phyloP scores from a whole-genome alignment of 768 basidiomycete species.

The Russula foetens region DNA sequence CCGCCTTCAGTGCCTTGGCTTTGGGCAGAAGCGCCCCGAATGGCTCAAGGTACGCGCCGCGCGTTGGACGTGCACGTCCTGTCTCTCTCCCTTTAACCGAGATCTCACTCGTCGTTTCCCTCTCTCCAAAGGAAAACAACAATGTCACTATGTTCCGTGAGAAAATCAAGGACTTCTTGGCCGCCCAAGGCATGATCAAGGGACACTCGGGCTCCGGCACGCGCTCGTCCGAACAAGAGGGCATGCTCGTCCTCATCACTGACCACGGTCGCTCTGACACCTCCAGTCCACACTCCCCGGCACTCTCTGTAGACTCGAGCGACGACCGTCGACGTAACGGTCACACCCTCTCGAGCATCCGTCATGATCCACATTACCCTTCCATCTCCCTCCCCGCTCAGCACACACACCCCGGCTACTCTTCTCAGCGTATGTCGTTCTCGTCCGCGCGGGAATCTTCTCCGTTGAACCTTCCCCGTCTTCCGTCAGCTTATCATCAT shows the following conservation, averaged over 20 bases:
- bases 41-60: constrained; percentile 65
- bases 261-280: constrained; percentile 30
- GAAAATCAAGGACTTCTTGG: constrained; percentile 72
- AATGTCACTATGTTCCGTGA: constrained; percentile 63
- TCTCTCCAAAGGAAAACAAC: constrained; percentile 47
- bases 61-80: background rate
- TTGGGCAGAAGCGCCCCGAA: constrained; percentile 78
- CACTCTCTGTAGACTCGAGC: constrained; percentile 38
- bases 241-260: constrained; percentile 44
- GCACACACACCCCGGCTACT: constrained; percentile 17
- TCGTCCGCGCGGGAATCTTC: constrained; percentile 18
- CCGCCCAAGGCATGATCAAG: constrained; percentile 83
- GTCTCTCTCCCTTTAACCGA: background rate
- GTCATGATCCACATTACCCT: constrained; percentile 26
- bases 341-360: constrained; percentile 27
- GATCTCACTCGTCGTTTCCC: background rate
- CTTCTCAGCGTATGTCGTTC: constrained; percentile 19
- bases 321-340: constrained; percentile 30
- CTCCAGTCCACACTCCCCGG: constrained; percentile 36
- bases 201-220: constrained; percentile 70
- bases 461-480: constrained; percentile 18
- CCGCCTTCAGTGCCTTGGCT: constrained; percentile 77
- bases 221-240: constrained; percentile 46
- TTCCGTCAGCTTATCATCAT: constrained; percentile 19
- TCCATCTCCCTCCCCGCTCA: constrained; percentile 18